These are phyloP conservation scores for Fraxinus ornus DNA, from an alignment of 305 asterid species.

Conservation along the genomic window DNA sequence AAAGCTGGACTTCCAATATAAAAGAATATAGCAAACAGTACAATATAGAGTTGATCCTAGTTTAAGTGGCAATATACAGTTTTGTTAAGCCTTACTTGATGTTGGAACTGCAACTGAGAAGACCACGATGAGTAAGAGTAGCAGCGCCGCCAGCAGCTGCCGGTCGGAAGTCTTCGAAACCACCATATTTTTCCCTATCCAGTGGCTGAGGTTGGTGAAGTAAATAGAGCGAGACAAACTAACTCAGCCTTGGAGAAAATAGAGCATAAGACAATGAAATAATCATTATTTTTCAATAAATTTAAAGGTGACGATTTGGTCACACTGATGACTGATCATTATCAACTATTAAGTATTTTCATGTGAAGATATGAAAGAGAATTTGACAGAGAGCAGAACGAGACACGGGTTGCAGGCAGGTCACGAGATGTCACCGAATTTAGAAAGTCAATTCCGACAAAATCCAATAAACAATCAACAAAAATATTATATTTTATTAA, in stretches of 20 bases:
- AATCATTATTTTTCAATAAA: background rate
- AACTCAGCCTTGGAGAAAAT: background rate
- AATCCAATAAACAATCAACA: background rate
- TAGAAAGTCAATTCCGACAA: background rate
- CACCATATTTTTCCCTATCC: background rate
- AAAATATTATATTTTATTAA: no score
- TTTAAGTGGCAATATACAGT: background rate
- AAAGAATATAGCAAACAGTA: background rate
- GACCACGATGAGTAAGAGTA: background rate
- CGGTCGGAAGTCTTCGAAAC: background rate
- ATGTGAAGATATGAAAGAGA: background rate
- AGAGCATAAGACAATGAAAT: background rate
- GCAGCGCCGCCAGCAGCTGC: background rate
- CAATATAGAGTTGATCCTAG: background rate
- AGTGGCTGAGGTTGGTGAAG: background rate
- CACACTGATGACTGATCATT: background rate
- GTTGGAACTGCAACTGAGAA: slow-evolving; percentile 1
- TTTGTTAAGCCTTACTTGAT: slow-evolving; percentile 2
- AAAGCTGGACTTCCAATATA: background rate
- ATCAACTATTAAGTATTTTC: background rate
- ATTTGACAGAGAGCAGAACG: background rate
- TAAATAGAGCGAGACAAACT: background rate
- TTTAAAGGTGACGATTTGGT: background rate
- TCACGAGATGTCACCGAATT: background rate
- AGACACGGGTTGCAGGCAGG: background rate